phyloP scores from a whole-genome alignment of 495 filamentous ascomycete genomes.

The Penicillium flavigenum region DNA sequence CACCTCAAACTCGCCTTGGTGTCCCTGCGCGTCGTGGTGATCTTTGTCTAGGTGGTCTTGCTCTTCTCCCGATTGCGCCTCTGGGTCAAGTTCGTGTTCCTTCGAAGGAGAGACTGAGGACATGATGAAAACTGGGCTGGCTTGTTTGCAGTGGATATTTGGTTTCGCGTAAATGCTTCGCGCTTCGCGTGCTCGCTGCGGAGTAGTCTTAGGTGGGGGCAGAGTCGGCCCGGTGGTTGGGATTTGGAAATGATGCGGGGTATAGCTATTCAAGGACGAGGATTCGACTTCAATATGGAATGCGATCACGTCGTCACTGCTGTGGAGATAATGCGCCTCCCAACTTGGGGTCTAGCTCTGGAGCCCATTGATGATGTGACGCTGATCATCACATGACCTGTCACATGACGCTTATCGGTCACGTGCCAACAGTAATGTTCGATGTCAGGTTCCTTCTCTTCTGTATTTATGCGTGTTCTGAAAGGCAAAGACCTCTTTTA shows the following conservation, averaged over 20 bases:
- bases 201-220: not conserved
- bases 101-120: slow-evolving; percentile 89
- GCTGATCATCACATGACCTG: not conserved
- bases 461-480: not conserved
- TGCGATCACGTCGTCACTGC: not conserved
- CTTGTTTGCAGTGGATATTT: slow-evolving; percentile 23
- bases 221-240: not conserved
- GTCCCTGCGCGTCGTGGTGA: slow-evolving; percentile 62
- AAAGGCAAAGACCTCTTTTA: not conserved
- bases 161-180: slow-evolving; percentile 33
- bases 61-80: slow-evolving; percentile 91
- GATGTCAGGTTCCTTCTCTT: not conserved
- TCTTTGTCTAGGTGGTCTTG: slow-evolving; percentile 70
- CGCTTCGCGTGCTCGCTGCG: slow-evolving; percentile 27
- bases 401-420: no score
- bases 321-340: not conserved
- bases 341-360: slow-evolving; percentile 3
- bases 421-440: not conserved
- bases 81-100: slow-evolving; percentile 83
- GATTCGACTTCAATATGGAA: not conserved
- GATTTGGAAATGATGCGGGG: not conserved
- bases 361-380: slow-evolving; percentile 4
- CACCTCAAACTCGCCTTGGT: slow-evolving; percentile 87
- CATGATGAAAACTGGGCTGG: slow-evolving; percentile 68
- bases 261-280: not conserved